Conservation (phyloP, 441 rosid genomes). For the Aleurites moluccanus region DNA sequence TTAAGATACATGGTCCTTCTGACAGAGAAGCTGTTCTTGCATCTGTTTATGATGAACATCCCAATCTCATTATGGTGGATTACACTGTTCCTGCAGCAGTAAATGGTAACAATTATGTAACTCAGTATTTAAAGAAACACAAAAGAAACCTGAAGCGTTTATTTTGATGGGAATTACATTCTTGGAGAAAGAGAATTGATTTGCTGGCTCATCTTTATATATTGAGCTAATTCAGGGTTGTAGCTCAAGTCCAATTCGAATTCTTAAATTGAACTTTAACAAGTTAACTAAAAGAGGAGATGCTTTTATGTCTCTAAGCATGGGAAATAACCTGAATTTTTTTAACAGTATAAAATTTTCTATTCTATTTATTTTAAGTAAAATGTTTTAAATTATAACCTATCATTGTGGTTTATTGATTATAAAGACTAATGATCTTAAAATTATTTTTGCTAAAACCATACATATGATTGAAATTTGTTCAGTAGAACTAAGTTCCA, state of each 20-base stretch:
- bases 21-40: slow-evolving; percentile 75
- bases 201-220: not conserved
- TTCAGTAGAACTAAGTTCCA: not conserved
- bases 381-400: not conserved
- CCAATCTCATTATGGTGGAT: slow-evolving; percentile 73
- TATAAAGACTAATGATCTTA: not conserved
- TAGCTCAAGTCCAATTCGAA: not conserved
- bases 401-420: not conserved
- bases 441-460: not conserved
- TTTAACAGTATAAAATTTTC: not conserved
- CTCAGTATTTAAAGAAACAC: not conserved
- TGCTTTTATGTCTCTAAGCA: not conserved
- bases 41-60: slow-evolving; percentile 48
- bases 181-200: not conserved
- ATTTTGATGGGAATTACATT: not conserved
- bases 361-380: not conserved
- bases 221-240: not conserved
- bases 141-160: not conserved
- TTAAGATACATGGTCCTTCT: slow-evolving; percentile 67
- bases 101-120: slow-evolving; percentile 46
- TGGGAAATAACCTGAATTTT: not conserved
- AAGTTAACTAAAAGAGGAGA: not conserved
- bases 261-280: not conserved
- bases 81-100: slow-evolving; percentile 83
- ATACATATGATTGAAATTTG: no score